Conservation (phyloP, 116 monocot species). For the Posidonia oceanica region DNA sequence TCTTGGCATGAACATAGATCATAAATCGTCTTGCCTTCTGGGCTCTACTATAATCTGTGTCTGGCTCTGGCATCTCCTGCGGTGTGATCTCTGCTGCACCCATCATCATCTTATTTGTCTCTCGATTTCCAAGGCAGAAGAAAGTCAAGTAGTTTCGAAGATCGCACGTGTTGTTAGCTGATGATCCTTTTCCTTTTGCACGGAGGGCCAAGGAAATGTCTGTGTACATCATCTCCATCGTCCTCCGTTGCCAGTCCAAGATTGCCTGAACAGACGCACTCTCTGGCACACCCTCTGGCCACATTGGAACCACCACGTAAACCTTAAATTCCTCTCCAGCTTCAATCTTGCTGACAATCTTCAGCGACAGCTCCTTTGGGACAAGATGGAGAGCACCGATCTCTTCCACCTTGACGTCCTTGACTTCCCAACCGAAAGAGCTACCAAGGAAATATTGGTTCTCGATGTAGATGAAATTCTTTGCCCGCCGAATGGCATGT, state of each 20-base stretch:
- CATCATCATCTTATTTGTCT: slow-evolving; percentile 19
- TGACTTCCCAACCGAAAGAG: slow-evolving; percentile 19
- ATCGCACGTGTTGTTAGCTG: slow-evolving; percentile 5
- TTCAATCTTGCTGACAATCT: slow-evolving; percentile 31
- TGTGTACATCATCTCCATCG: slow-evolving; percentile 40
- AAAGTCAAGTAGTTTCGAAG: slow-evolving; percentile 50
- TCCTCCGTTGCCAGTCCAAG: slow-evolving; percentile 28
- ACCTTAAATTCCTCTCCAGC: slow-evolving; percentile 20
- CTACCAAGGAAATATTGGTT: slow-evolving; percentile 35
- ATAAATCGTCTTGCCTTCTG: slow-evolving; percentile 50
- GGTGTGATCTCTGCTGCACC: slow-evolving; percentile 23
- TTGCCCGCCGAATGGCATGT: slow-evolving; percentile 25
- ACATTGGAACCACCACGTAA: slow-evolving; percentile 30
- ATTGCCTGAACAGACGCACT: slow-evolving; percentile 37
- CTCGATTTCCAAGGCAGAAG: slow-evolving; percentile 59
- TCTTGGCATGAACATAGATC: slow-evolving; percentile 51
- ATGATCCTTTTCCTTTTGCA: slow-evolving; percentile 3
- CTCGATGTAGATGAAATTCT: slow-evolving; percentile 33
- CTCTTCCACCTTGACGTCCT: slow-evolving; percentile 22
- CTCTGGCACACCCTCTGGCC: slow-evolving; percentile 34
- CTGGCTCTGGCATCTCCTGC: slow-evolving; percentile 24
- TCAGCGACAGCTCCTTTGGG: slow-evolving; percentile 29
- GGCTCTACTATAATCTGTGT: slow-evolving; percentile 36
- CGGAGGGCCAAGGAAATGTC: slow-evolving; percentile 13
- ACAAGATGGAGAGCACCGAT: slow-evolving; percentile 25